phyloP scores from a whole-genome alignment of 2,329 filamentous ascomycete species.

The Neopestalotiopsis rosae region DNA sequence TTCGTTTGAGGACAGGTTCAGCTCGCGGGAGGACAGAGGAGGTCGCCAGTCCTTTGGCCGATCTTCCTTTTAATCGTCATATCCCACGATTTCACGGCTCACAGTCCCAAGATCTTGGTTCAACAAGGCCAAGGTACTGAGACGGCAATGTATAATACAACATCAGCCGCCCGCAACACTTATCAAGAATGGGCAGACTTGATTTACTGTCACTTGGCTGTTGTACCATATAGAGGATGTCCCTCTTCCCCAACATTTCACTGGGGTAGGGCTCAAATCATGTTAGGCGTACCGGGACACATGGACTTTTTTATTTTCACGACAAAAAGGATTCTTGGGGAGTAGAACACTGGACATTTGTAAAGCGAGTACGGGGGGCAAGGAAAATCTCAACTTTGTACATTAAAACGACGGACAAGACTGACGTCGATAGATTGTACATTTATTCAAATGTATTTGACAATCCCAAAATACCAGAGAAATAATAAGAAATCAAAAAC shows the following conservation, averaged over 20 bases:
- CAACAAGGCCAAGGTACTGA: neutral
- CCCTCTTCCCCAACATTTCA: neutral
- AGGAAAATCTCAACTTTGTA: conserved; percentile 13
- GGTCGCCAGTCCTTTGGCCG: neutral
- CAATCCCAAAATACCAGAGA: neutral
- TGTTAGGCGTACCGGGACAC: conserved; percentile 8
- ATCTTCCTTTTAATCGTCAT: neutral
- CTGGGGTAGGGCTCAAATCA: neutral
- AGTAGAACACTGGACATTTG: neutral
- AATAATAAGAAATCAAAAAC: neutral
- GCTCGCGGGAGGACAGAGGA: neutral
- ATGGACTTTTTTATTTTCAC: neutral
- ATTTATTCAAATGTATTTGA: neutral
- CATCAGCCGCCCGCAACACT: neutral
- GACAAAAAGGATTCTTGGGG: neutral
- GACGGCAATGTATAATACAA: neutral
- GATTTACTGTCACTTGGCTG: neutral
- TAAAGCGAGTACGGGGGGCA: conserved; percentile 2
- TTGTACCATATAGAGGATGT: neutral
- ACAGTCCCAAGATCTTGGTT: neutral
- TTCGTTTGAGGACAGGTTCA: neutral
- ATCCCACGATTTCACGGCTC: neutral
- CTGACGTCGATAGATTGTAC: neutral
- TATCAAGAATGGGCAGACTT: neutral
- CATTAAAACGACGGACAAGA: neutral